Evolutionary conservation across 176 grass and related monocot species (phyloP).

Genomic region (Paspalum notatum): DNA sequence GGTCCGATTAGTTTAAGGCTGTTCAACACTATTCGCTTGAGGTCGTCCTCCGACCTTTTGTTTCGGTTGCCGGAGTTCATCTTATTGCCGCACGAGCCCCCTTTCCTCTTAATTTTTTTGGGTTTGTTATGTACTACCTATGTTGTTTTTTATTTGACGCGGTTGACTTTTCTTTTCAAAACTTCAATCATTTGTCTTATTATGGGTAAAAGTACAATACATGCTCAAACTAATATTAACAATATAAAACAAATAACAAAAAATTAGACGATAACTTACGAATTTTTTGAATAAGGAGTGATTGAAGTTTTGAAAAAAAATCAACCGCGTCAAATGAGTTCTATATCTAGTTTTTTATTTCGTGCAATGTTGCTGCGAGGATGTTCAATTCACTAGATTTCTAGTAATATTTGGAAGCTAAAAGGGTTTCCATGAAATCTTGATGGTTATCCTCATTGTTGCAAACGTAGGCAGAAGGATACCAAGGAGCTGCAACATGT

Average conservation of each 20-base stretch:
- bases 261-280: no score
- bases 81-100: neutral
- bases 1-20: neutral
- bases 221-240: no score
- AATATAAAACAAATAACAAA: no score
- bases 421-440: neutral
- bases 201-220: no score
- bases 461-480: slow-evolving; percentile 33
- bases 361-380: neutral
- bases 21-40: neutral
- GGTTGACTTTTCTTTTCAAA: no score
- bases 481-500: slow-evolving; percentile 15
- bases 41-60: no score
- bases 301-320: no score
- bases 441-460: neutral
- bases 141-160: no score
- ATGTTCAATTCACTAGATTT: neutral
- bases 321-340: neutral
- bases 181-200: no score
- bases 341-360: neutral
- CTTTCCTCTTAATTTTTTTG: neutral
- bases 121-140: no score
- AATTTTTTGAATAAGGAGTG: no score
- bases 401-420: slow-evolving; percentile 4
- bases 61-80: neutral